Base-by-base conservation (phyloP, 2,329 filamentous ascomycete genomes). In the Fusarium nygamai region DNA sequence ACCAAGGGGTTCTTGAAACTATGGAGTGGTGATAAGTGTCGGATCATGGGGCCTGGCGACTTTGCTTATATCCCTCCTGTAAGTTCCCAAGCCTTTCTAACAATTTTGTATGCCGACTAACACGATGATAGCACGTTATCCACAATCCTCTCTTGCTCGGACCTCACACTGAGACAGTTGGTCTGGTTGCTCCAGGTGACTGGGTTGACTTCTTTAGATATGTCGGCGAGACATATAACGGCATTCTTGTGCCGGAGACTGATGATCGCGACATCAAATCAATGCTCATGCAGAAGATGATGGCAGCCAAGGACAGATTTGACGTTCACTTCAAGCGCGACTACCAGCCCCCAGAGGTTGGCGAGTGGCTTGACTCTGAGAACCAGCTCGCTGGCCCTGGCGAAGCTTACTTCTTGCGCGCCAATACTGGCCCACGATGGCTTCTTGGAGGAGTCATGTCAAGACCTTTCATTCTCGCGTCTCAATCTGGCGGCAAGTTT, bases 141-240 rank as follows among this genome's bases (percentile, higher is more conserved):
- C 89, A 91, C 76, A 88, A 89, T 72, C 88, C 88, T 9, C 85
- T 89, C 63, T 81, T 88, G 33, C 80, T 88, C 3, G 87, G 87
- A 3, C 83, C 86, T 0, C 86, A 90, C 69, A 88, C 87, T 5
- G 89, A 90, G 70, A 85, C 85, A 27, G 80, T 88, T 4, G 88
- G 88, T 20, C 79, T 91, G 8, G 86, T 90, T 34, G 86, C 87
- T 0, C 88, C 88, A 0, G 88, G 88, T 10, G 88, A 88, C 75
- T 90, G 88, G 89, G 82, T 89, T 34, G 88, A 90, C 73, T 90
- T 91, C 81, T 91, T 90, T 81, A 85, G 88, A 57, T 87, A 88
- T 76, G 85, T 90, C 13, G 85, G 84, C 34, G 88, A 90, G 77
- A 82, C 86, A 0, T 90, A 86, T 64, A 71, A 80, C 8, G 88